Evolutionary conservation across 257 asterid genomes (phyloP).

Genomic region (Parsonsia alboflavescens): DNA sequence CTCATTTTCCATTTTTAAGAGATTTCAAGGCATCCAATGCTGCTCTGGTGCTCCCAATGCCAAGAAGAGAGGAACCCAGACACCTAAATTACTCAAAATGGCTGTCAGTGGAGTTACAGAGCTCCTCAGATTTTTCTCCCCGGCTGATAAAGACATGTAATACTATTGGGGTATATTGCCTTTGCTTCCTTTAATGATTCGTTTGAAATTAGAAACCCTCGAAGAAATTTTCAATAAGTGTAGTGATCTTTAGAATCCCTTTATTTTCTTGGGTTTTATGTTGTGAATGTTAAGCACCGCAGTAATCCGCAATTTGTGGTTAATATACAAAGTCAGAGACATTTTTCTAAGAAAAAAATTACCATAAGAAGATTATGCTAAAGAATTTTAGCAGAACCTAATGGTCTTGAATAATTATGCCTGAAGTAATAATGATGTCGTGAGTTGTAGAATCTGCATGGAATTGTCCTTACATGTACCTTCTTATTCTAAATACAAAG

Average conservation of each 20-base stretch:
- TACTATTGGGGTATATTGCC: neutral
- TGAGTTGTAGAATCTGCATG: neutral
- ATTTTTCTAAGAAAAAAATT: neutral
- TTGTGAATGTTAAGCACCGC: neutral
- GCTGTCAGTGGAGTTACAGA: slow-evolving; percentile 63
- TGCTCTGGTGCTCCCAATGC: slow-evolving; percentile 41
- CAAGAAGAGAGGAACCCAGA: slow-evolving; percentile 27
- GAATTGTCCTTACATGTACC: neutral
- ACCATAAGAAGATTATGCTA: neutral
- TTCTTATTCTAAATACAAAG: neutral
- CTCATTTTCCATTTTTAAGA: slow-evolving; percentile 18
- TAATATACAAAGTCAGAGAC: neutral
- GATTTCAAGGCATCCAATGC: slow-evolving; percentile 34
- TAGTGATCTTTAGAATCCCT: neutral
- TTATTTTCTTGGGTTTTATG: neutral
- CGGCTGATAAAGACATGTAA: slow-evolving; percentile 30
- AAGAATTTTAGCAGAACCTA: too few relatives aligned
- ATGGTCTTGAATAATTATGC: too few relatives aligned
- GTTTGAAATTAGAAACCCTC: neutral
- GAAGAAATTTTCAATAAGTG: neutral
- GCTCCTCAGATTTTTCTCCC: slow-evolving; percentile 50
- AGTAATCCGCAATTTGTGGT: neutral
- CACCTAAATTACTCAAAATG: slow-evolving; percentile 54
- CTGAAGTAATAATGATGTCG: too few relatives aligned
- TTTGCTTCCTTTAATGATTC: neutral